Base-by-base conservation (phyloP, 371 early-diverging fungal species). In the Paramicrosporidium saccamoebae region DNA sequence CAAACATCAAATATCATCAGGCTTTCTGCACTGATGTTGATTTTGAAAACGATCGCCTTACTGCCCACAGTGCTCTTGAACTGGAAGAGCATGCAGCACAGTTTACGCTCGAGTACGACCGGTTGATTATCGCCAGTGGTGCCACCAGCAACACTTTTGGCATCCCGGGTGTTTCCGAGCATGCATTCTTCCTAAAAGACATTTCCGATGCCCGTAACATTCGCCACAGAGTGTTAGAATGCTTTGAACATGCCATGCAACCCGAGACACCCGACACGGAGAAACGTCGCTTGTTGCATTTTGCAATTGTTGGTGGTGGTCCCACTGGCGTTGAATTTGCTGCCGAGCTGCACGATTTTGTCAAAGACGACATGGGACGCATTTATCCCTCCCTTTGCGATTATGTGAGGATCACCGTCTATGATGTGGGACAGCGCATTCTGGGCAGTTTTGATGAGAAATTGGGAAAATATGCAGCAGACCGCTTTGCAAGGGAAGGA, bases 231-330 rank as follows among this genome's bases (percentile, higher is more conserved):
- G 48, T 72, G 12, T 39, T 68, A 19, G 66, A 63, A 16, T 64
- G 62, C 36, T 56, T 81, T 22, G 92, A 90, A 37, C 55, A 57
- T 16, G 92, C 81, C 1, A 49, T 41, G 32, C 48, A 48, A 39
- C 82, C 68, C 28, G 72, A 42, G 17, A 64, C 52, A 15, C 46
- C 54, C 0, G 58, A 53, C 1, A 56, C 56, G 14, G 79, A 86
- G 30, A 48, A 65, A 25, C 52, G 58, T 14, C 52, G 67, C 12
- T 37, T 84, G 14, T 46, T 90, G 27, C 65, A 68, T 27, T 66
- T 82, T 44, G 75, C 66, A 2, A 55, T 67, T 5, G 62, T 68
- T 17, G 74, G 74, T 1, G 72, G 72, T 20, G 75, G 75, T 0
- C 66, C 66, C 1, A 64, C 65, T 14, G 64, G 64, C 0, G 49